A percentile compares a stretch with the other conserved stretches of the same genome.
Evolutionary conservation across 306 rosid genomes (phyloP).

Genomic region (Vachellia pachyceras): DNA sequence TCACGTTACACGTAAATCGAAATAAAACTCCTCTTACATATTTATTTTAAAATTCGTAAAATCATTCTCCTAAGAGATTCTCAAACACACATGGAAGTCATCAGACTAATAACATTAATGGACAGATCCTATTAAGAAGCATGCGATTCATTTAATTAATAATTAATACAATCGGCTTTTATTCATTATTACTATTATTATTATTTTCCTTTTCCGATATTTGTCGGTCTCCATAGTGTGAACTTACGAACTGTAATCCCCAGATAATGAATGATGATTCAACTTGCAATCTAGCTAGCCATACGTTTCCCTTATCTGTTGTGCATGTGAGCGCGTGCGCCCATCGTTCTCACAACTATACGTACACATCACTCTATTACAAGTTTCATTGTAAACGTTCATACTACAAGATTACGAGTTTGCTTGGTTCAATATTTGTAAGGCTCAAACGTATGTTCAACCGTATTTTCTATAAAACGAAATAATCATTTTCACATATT

Average conservation of each 20-base stretch:
- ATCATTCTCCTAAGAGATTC: no score
- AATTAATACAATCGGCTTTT: neutral
- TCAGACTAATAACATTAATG: neutral
- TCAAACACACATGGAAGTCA: no score
- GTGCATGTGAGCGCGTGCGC: neutral
- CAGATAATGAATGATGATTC: neutral
- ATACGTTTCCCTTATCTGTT: neutral
- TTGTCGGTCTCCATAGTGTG: neutral
- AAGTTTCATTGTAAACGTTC: constrained; percentile 12
- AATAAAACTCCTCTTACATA: no score
- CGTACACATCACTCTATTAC: neutral
- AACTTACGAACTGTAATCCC: neutral
- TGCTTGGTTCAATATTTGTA: no score
- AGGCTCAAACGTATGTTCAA: no score
- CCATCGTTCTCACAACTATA: constrained; percentile 1
- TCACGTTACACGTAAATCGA: no score
- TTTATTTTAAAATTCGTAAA: no score
- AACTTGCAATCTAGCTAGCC: neutral
- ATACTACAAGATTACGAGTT: neutral
- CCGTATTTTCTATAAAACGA: no score
- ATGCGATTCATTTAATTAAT: neutral
- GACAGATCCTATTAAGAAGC: neutral
- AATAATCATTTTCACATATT: no score
- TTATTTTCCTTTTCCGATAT: neutral
- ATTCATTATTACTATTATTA: no score